Conservation (phyloP, 768 basidiomycete species). For the Scleroderma bovista region DNA sequence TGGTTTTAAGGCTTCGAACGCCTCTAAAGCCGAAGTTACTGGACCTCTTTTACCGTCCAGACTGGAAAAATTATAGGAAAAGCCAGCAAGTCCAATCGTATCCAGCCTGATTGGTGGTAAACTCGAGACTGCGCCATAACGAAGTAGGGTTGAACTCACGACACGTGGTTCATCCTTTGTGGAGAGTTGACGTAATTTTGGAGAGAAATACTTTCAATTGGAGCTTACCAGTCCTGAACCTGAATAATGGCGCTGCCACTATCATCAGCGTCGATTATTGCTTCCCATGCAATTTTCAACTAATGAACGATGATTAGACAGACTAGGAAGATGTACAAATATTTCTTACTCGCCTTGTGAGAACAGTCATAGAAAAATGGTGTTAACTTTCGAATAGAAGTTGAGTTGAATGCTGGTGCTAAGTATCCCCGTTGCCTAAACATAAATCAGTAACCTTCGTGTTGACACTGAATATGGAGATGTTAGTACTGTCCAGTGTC, state of each 20-base stretch:
- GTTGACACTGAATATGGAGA: too few relatives aligned
- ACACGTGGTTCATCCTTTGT: neutral
- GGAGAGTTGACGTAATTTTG: neutral
- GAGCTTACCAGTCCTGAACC: slow-evolving; percentile 28
- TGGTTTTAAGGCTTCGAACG: slow-evolving; percentile 12
- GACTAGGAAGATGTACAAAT: neutral
- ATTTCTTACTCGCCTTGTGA: slow-evolving; percentile 15
- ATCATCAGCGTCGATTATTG: slow-evolving; percentile 15
- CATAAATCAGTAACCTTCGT: too few relatives aligned
- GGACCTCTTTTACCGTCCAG: slow-evolving; percentile 30
- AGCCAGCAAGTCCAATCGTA: slow-evolving; percentile 40
- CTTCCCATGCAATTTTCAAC: slow-evolving; percentile 26
- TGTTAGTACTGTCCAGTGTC: too few relatives aligned
- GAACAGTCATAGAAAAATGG: slow-evolving; percentile 21
- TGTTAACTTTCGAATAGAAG: slow-evolving; percentile 17
- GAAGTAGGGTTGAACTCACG: neutral
- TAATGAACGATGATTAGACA: slow-evolving; percentile 13
- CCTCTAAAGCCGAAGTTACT: slow-evolving; percentile 23
- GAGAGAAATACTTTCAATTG: neutral
- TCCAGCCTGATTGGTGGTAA: slow-evolving; percentile 29
- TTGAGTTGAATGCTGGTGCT: slow-evolving; percentile 20
- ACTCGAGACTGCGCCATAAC: neutral
- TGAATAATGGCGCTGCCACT: slow-evolving; percentile 28
- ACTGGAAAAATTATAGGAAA: slow-evolving; percentile 40
- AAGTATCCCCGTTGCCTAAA: slow-evolving; percentile 21